phyloP scores from a whole-genome alignment of 2,329 filamentous ascomycete genomes.

The Hypoxylon sp. region DNA sequence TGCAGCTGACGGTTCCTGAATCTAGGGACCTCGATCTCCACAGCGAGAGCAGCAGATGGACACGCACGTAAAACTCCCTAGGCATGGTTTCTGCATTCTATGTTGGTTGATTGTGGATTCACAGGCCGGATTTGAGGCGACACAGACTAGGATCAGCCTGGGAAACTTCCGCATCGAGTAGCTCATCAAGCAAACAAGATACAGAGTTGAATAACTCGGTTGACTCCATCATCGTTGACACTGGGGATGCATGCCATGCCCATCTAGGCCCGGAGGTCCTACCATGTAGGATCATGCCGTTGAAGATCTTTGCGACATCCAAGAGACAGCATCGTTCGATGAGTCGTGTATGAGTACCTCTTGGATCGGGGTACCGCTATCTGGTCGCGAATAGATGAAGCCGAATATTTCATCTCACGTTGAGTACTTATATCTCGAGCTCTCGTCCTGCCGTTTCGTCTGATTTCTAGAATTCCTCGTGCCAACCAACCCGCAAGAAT shows the following conservation, averaged over 20 bases:
- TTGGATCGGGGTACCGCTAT: conserved; percentile 7
- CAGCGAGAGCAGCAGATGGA: conserved; percentile 24
- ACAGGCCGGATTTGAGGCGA: conserved; percentile 40
- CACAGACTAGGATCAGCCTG: conserved; percentile 35
- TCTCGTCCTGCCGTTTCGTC: conserved; percentile 19
- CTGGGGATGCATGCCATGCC: conserved; percentile 37
- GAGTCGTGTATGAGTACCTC: conserved; percentile 26
- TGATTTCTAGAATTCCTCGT: conserved; percentile 35
- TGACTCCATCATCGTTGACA: conserved; percentile 39
- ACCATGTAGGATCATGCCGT: conserved; percentile 37
- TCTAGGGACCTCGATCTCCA: conserved; percentile 37
- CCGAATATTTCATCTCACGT: conserved; percentile 10
- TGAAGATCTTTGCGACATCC: conserved; percentile 39
- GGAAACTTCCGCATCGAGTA: conserved; percentile 39
- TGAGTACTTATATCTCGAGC: conserved; percentile 43
- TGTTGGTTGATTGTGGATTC: conserved; percentile 19
- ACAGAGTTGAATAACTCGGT: conserved; percentile 35
- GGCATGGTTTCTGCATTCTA: conserved; percentile 20
- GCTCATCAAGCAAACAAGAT: conserved; percentile 37
- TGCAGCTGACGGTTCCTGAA: conserved; percentile 38
- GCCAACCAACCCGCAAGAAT: conserved; percentile 40
- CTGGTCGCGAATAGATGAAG: conserved; percentile 20
- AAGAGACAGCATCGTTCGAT: conserved; percentile 39
- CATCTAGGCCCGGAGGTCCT: conserved; percentile 38
- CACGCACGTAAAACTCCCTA: conserved; percentile 18